A percentile compares a stretch with the other conserved stretches of the same genome.
Evolutionary conservation across 805 yeast genomes (phyloP).

Genomic region (Yamadazyma sp.): DNA sequence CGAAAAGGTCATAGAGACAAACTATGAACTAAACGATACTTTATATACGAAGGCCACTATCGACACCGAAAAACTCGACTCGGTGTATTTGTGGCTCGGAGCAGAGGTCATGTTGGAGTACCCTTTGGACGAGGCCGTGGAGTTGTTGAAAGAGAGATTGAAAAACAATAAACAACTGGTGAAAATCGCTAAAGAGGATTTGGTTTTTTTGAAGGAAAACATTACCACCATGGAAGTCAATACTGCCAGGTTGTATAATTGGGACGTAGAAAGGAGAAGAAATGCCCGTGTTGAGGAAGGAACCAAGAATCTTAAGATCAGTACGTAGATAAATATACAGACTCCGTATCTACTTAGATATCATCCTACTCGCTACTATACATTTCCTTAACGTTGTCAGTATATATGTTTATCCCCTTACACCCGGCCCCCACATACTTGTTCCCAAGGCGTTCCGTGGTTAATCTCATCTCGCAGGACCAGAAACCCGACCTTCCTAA

Average conservation of each 20-base stretch:
- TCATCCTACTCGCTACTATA: no score
- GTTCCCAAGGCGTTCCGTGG: no score
- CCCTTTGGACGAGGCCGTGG: conserved; percentile 83
- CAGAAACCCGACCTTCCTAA: no score
- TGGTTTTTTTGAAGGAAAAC: conserved; percentile 80
- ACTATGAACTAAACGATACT: conserved; percentile 92
- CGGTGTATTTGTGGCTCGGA: conserved; percentile 92
- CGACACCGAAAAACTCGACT: conserved; percentile 50
- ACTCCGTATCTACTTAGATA: no score
- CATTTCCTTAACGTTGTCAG: no score
- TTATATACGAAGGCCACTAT: conserved; percentile 81
- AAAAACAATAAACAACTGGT: conserved; percentile 59
- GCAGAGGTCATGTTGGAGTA: conserved; percentile 97
- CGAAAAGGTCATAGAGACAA: conserved; percentile 50
- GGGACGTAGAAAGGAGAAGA: conserved; percentile 80
- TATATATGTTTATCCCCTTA: no score
- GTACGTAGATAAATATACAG: no score
- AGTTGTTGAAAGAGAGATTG: conserved; percentile 62
- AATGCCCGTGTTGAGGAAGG: conserved; percentile 17
- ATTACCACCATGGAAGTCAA: conserved; percentile 98
- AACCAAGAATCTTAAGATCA: conserved; percentile 17
- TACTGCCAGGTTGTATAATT: conserved; percentile 86
- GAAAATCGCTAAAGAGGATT: conserved; percentile 71
- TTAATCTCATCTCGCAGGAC: no score
- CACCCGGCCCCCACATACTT: no score